A percentile compares a stretch with the other conserved stretches of the same genome.
Conservation (phyloP, 208 protist species). For the Tritrichomonas foetus region DNA sequence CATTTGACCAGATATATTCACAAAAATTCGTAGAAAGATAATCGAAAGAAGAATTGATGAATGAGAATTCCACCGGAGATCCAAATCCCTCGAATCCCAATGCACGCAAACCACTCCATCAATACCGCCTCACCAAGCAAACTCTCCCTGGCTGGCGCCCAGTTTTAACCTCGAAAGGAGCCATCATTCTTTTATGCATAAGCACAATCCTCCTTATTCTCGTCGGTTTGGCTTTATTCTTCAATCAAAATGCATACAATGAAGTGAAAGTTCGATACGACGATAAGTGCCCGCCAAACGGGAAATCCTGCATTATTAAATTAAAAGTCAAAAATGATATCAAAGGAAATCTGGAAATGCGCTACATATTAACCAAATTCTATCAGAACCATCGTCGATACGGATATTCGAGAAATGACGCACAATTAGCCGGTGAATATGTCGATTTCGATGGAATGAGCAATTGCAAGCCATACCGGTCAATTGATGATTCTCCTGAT, state of each 20-base stretch:
- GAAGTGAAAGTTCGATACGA: conserved; percentile 10
- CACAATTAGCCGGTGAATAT: neutral
- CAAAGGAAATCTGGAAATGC: neutral
- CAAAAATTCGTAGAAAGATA: too few species aligned
- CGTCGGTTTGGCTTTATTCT: neutral
- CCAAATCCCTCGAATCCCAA: too few species aligned
- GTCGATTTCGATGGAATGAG: neutral
- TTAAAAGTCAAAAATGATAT: neutral
- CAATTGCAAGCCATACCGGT: neutral
- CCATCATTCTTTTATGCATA: neutral
- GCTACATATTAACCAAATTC: conserved; percentile 8
- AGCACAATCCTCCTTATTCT: neutral
- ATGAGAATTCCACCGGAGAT: too few species aligned
- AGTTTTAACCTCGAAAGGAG: neutral
- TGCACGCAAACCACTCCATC: neutral
- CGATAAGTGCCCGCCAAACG: neutral
- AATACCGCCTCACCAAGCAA: conserved; percentile 37
- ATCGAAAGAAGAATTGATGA: too few species aligned
- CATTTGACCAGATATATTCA: too few species aligned
- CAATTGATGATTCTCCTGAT: neutral
- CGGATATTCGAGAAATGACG: neutral
- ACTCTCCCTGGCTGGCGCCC: conserved; percentile 1
- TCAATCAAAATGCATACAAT: neutral
- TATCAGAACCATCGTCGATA: neutral
- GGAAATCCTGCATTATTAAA: neutral